Conservation (phyloP, 345 rosid species). For the Leavenworthia alabamica region DNA sequence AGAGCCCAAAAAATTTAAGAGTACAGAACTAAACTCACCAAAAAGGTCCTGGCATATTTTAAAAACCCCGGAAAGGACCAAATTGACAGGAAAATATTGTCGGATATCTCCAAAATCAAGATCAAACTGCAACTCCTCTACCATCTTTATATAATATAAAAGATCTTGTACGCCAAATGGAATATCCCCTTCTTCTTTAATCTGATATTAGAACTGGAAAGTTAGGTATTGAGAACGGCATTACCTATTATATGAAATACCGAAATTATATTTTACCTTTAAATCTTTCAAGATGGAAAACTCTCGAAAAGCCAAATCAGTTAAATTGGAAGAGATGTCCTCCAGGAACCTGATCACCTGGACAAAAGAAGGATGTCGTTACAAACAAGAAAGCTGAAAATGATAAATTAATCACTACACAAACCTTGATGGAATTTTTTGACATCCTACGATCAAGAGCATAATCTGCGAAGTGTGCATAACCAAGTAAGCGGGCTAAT, state of each 20-base stretch:
- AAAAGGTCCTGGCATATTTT: constrained; percentile 87
- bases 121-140: constrained; percentile 73
- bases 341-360: constrained; percentile 91
- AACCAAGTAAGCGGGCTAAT: constrained; percentile 74
- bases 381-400: not conserved
- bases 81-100: constrained; percentile 71
- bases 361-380: not conserved
- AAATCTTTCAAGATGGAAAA: constrained; percentile 62
- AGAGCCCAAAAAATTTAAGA: not conserved
- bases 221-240: constrained; percentile 14
- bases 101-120: constrained; percentile 70
- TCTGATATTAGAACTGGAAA: constrained; percentile 40
- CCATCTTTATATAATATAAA: constrained; percentile 68
- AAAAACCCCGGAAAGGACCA: constrained; percentile 84
- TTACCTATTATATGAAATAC: constrained; percentile 6
- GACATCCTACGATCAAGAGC: constrained; percentile 79
- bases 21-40: constrained; percentile 40
- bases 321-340: constrained; percentile 72
- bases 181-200: constrained; percentile 77
- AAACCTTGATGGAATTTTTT: constrained; percentile 77
- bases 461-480: constrained; percentile 81
- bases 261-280: constrained; percentile 48
- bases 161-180: constrained; percentile 86
- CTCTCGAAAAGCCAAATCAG: constrained; percentile 65
- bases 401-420: constrained; percentile 14